Percentiles rank a stretch among this genome's conserved stretches.
phyloP scores from a whole-genome alignment of 805 yeast genomes.

The Starmerella powellii region DNA sequence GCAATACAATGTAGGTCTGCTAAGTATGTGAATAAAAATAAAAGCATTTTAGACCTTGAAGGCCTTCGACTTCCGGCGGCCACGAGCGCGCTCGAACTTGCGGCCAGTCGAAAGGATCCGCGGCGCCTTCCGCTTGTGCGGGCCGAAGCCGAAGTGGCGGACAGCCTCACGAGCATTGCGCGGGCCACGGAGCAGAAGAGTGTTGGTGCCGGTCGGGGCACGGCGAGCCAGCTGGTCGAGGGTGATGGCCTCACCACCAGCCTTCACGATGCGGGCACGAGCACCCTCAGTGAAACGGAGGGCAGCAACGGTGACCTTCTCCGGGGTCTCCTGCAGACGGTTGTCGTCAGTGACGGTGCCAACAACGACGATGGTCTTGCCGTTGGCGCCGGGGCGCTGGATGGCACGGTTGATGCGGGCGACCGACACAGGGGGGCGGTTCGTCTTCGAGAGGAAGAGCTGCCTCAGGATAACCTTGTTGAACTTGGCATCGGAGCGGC shows the following conservation, averaged over 20 bases:
- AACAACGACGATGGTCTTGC: conserved; percentile 92
- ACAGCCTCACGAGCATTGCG: conserved; percentile 98
- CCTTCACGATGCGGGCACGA: conserved; percentile 90
- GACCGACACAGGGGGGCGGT: conserved; percentile 99
- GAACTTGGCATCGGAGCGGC: conserved; percentile 97
- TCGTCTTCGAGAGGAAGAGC: conserved; percentile 93
- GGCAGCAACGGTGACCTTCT: conserved; percentile 93
- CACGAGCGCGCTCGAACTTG: conserved; percentile 99
- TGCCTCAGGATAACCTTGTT: conserved; percentile 92
- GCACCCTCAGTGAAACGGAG: conserved; percentile 99
- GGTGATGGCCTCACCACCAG: conserved; percentile 99
- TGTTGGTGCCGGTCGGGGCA: conserved; percentile 99
- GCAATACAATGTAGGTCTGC: conserved; percentile 6
- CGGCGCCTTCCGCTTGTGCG: conserved; percentile 99
- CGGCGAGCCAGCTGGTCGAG: conserved; percentile 97
- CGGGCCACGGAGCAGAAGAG: conserved; percentile 96
- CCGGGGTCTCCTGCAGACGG: conserved; percentile 86
- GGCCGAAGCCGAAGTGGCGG: conserved; percentile 99
- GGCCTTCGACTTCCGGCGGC: conserved; percentile 98
- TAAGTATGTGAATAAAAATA: conserved; percentile 11
- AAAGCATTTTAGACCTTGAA: conserved; percentile 81
- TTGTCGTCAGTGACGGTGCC: conserved; percentile 98
- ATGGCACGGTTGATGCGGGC: conserved; percentile 81
- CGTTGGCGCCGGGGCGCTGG: conserved; percentile 69
- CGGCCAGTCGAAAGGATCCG: conserved; percentile 95